phyloP scores from a whole-genome alignment of 1,284 basidiomycete species.

The Neonothopanus nambi region DNA sequence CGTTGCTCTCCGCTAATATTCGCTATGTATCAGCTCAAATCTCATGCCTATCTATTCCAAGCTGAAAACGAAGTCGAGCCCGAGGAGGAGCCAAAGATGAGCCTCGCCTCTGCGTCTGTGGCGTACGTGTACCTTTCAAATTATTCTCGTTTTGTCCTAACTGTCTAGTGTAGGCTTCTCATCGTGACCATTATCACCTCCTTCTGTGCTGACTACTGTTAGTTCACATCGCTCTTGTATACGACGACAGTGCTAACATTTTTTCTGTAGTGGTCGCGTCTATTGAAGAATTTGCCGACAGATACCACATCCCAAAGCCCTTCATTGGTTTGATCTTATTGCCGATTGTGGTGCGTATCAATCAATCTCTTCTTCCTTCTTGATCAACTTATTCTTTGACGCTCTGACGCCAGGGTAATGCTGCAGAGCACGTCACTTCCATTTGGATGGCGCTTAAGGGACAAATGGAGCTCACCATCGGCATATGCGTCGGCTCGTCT shows the following conservation, averaged over 20 bases:
- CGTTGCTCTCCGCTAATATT: background rate
- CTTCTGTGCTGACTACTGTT: conserved; percentile 82
- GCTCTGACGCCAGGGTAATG: conserved; percentile 67
- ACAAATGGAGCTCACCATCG: conserved; percentile 86
- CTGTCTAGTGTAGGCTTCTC: conserved; percentile 46
- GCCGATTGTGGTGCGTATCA: conserved; percentile 63
- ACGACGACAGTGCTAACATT: conserved; percentile 1
- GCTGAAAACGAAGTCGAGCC: conserved; percentile 25
- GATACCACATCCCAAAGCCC: conserved; percentile 80
- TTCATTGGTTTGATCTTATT: conserved; percentile 79
- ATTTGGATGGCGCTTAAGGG: conserved; percentile 91
- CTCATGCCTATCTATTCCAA: conserved; percentile 38
- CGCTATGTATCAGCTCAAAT: conserved; percentile 29
- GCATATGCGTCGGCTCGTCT: conserved; percentile 87
- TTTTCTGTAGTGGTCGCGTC: conserved; percentile 72
- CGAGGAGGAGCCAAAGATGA: conserved; percentile 67
- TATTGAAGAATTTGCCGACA: conserved; percentile 84
- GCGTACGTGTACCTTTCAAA: conserved; percentile 41
- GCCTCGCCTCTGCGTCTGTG: conserved; percentile 58
- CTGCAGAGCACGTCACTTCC: conserved; percentile 80
- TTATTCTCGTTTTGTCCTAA: background rate
- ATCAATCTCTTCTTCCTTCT: background rate
- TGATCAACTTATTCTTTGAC: background rate
- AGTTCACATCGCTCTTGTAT: conserved; percentile 27
- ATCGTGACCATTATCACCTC: conserved; percentile 78